phyloP scores from a whole-genome alignment of 2,329 filamentous ascomycete genomes.

The Mariannaea elegans region DNA sequence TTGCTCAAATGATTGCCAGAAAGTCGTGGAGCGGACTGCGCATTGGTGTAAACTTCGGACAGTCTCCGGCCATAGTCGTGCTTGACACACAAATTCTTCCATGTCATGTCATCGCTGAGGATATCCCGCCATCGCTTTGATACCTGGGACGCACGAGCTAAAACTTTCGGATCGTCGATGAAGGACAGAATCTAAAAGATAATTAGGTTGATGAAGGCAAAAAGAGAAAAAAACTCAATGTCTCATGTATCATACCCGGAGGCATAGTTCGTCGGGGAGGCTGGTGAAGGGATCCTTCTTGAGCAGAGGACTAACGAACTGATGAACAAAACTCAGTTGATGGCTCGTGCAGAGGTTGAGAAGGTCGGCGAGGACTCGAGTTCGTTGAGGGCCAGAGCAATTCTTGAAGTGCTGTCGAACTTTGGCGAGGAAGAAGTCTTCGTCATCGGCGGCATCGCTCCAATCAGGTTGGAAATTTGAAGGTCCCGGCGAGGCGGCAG shows the following conservation, averaged over 20 bases:
- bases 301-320: conserved; percentile 91
- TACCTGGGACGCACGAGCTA: conserved; percentile 95
- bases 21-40: conserved; percentile 42
- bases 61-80: conserved; percentile 80
- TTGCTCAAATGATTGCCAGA: conserved; percentile 43
- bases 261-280: conserved; percentile 90
- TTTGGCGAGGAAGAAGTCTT: conserved; percentile 83
- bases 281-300: conserved; percentile 97
- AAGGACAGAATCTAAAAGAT: conserved; percentile 84
- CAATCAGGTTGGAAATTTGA: conserved; percentile 73
- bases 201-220: conserved; percentile 5
- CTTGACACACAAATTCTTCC: conserved; percentile 97
- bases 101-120: conserved; percentile 95
- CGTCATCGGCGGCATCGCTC: conserved; percentile 80
- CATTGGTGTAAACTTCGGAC: conserved; percentile 58
- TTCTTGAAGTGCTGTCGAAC: conserved; percentile 83
- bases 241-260: conserved; percentile 71
- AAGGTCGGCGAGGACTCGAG: conserved; percentile 84
- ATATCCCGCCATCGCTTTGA: conserved; percentile 93
- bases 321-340: conserved; percentile 93
- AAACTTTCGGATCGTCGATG: conserved; percentile 94
- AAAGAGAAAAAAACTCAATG: not conserved
- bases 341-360: conserved; percentile 95
- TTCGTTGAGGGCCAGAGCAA: conserved; percentile 78
- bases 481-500: conserved; percentile 71